These are phyloP conservation scores for Smittium culicis DNA, from an alignment of 371 early-diverging fungal species.

Conservation along the genomic window DNA sequence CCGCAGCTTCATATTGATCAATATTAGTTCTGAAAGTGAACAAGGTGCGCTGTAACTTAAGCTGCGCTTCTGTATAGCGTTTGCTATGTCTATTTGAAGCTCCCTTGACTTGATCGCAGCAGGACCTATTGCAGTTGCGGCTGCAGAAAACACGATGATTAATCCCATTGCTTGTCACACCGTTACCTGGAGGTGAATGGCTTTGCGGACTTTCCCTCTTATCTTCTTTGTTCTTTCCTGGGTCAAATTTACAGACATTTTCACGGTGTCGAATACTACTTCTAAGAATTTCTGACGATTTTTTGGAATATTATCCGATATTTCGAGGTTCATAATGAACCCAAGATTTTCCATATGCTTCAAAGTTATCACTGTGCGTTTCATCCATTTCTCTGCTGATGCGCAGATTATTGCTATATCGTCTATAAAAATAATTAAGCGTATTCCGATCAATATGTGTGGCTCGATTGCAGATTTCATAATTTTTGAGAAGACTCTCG, in stretches of 20 bases:
- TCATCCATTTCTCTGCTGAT: too few species aligned
- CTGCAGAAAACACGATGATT: background rate
- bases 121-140: background rate
- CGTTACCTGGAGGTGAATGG: background rate
- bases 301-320: constrained; percentile 21
- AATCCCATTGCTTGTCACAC: constrained; percentile 1
- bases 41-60: background rate
- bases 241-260: background rate
- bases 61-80: background rate
- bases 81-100: background rate
- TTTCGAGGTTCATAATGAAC: constrained; percentile 18
- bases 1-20: background rate
- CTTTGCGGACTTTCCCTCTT: background rate
- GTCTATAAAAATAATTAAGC: background rate
- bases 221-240: background rate
- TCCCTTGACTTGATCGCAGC: background rate
- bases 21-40: background rate
- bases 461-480: background rate
- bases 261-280: constrained; percentile 24
- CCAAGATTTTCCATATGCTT: constrained; percentile 7
- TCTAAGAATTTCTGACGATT: constrained; percentile 29
- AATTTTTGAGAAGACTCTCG: background rate
- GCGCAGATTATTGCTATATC: background rate
- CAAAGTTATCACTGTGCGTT: too few species aligned
- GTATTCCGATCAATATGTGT: background rate